Evolutionary conservation across 108 stramenopile species (phyloP), one percentile per base, ranked within the genome.

Genomic region (Asterionellopsis glacialis): DNA sequence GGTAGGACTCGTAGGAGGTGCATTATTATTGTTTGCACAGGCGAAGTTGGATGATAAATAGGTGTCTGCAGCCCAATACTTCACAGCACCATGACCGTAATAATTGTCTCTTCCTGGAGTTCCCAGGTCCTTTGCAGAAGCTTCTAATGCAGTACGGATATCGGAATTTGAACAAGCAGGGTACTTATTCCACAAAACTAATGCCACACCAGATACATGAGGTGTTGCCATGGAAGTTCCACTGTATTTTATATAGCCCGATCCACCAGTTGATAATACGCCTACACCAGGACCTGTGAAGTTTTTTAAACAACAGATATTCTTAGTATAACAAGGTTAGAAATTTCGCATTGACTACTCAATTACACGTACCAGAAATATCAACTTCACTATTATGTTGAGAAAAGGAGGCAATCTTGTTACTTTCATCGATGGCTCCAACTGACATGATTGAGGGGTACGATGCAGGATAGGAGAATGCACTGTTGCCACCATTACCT

Each of bases 201-300:
- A 86, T 16, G 80, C 80, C 11, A 80, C 81, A 26, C 83, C 90
- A 1, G 86, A 70, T 7, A 91, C 86, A 43, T 88, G 87, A 26
- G 87, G 83, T 10, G 65, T 55, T 14, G 87, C 83, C 80, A 83
- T 86, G 41, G 67, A 73, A 38, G 81, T 82, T 12, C 81, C 80
- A 52, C 19, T 33, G 33, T 33, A 33, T 21, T 47, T 16, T 9
- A 47, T 16, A 47, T 47, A 47, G 7, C 7, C 33, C 7, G 33
- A 33, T 33, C 33, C 33, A 33, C 33, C 33, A 25, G 15, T 27
- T 0, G 66, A 63, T 11, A 57, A 12, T 1, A 73, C 55, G 42
- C 57, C 50, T 9, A 73, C 71, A 18, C 76, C 76, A 9, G 72
- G 67, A 19, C 50, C 79, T 19, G 55, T 50, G 4, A 72, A 39